Evolutionary conservation across 1,284 basidiomycete genomes (phyloP), one percentile per base, ranked within the genome.

Genomic region (Veloporphyrellus conicus): DNA sequence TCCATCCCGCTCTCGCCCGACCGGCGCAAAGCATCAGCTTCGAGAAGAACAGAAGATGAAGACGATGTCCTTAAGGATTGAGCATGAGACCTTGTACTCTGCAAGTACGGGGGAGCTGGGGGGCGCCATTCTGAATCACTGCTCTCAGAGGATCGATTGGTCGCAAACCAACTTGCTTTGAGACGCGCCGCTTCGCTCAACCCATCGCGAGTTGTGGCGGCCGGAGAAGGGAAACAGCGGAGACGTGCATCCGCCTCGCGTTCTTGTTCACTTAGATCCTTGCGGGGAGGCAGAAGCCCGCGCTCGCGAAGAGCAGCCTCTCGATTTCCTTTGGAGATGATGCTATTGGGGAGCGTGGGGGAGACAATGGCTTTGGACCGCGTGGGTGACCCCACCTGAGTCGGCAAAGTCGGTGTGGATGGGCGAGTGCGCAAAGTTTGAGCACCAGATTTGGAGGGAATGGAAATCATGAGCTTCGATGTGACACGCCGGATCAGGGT

Each of bases 221-320:
- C 41, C 1, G 62, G 61, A 3, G 61, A 50, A 2, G 57, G 48
- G 3, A 68, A 46, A 3, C 68, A 53, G 16, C 64, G 69, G 7
- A 76, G 60, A 16, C 57, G 64, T 11, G 33, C 39, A 55, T 81
- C 78, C 22, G 71, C 70, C 47, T 74, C 72, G 3, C 59, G 63
- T 55, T 80, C 78, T 49, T 73, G 75, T 20, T 64, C 55, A 52
- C 75, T 78, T 8, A 79, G 63, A 50, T 80, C 74, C 45, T 68
- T 70, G 56, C 39, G 57, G 3, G 75, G 71, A 25, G 78, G 78
- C 3, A 75, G 63, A 27, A 81, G 63, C 1, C 78, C 79, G 27
- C 77, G 72, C 55, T 73, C 78, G 6, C 78, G 70, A 16, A 81
- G 68, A 2, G 78, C 78, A 10, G 76, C 77, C 41, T 79, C 73